These are phyloP conservation scores for Tetracladium setigerum DNA, from an alignment of 495 filamentous ascomycete genomes.

Conservation along the genomic window DNA sequence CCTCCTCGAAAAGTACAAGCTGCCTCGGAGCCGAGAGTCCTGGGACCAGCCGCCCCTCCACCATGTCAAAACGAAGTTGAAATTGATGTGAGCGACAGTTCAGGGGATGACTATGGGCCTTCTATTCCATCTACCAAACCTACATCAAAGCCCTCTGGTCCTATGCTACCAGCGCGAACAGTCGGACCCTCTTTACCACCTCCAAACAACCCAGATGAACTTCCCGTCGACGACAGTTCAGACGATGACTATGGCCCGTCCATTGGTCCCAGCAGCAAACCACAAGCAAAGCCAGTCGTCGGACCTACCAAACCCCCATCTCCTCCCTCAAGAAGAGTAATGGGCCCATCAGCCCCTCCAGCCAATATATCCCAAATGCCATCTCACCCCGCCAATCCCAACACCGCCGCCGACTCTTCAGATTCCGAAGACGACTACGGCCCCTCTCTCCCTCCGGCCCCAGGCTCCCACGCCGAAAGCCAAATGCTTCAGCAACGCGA, in stretches of 20 bases:
- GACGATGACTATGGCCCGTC: not conserved
- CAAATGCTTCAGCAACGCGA: constrained; percentile 1
- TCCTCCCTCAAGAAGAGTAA: constrained; percentile 28
- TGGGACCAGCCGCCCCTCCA: constrained; percentile 20
- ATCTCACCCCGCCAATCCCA: constrained; percentile 24
- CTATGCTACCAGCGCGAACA: constrained; percentile 3
- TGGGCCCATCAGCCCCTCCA: constrained; percentile 47
- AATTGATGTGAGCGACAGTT: constrained; percentile 22
- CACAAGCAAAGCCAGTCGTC: constrained; percentile 26
- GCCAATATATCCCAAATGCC: constrained; percentile 32
- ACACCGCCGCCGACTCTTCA: constrained; percentile 13
- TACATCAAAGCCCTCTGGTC: constrained; percentile 10
- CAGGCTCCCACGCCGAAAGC: constrained; percentile 22
- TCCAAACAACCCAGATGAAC: constrained; percentile 9
- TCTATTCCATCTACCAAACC: constrained; percentile 21
- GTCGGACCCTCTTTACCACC: constrained; percentile 11
- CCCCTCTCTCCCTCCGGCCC: constrained; percentile 63
- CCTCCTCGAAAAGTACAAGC: constrained; percentile 18
- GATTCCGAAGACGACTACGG: constrained; percentile 51
- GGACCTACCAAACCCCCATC: constrained; percentile 37
- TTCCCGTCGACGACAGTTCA: not conserved
- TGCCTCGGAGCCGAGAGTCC: constrained; percentile 1
- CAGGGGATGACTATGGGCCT: constrained; percentile 16
- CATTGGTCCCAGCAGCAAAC: not conserved
- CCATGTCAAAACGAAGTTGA: constrained; percentile 27